Evolutionary conservation across 805 yeast species (phyloP).

Genomic region (Candida lessepsii): DNA sequence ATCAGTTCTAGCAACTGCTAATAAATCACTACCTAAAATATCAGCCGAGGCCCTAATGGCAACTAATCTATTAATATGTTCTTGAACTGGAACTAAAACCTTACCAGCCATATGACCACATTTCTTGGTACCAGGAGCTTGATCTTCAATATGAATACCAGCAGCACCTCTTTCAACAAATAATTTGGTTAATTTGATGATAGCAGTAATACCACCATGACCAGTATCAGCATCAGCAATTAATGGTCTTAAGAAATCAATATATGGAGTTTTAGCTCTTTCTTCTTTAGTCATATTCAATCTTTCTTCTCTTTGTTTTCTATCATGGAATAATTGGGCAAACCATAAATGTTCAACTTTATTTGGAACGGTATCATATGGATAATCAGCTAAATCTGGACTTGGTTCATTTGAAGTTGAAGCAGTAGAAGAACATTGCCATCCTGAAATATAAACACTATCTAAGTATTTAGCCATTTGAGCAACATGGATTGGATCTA

Average conservation of each 20-base stretch:
- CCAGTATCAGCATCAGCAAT: constrained; percentile 99
- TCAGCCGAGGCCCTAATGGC: constrained; percentile 96
- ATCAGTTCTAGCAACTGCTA: constrained; percentile 93
- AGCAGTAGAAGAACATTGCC: constrained; percentile 99
- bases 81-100: constrained; percentile 95
- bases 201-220: constrained; percentile 97
- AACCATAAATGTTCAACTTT: constrained; percentile 96
- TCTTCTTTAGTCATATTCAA: constrained; percentile 57
- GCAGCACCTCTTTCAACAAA: constrained; percentile 98
- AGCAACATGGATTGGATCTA: constrained; percentile 92
- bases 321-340: constrained; percentile 95
- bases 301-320: constrained; percentile 90
- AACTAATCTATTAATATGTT: constrained; percentile 90
- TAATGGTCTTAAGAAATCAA: constrained; percentile 90
- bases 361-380: constrained; percentile 98
- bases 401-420: constrained; percentile 97
- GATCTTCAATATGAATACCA: constrained; percentile 98
- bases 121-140: constrained; percentile 97
- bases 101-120: constrained; percentile 99
- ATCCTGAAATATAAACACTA: constrained; percentile 90
- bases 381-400: constrained; percentile 98
- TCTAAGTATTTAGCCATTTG: constrained; percentile 97
- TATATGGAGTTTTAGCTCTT: constrained; percentile 69
- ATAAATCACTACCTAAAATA: constrained; percentile 80
- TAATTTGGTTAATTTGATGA: constrained; percentile 90